These are phyloP conservation scores for Torrubiella hemipterigena DNA, from an alignment of 2,329 filamentous ascomycete genomes.

Conservation along the genomic window DNA sequence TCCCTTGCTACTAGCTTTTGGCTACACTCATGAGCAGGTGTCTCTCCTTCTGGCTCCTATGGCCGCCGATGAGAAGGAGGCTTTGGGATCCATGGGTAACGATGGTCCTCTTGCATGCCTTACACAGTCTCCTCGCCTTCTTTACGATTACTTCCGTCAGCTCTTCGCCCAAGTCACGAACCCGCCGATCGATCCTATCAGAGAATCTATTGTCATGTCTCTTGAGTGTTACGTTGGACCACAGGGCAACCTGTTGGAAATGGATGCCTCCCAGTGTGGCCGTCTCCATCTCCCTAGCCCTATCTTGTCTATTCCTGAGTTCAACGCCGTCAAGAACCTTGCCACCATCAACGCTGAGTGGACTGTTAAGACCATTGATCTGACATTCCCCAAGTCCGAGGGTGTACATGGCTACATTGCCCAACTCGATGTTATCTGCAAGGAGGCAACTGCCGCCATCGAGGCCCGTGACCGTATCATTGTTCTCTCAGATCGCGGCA, in stretches of 20 bases:
- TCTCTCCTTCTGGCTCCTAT: slow-evolving; percentile 85
- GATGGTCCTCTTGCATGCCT: slow-evolving; percentile 87
- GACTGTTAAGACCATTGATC: slow-evolving; percentile 82
- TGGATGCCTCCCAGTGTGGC: slow-evolving; percentile 81
- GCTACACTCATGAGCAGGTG: slow-evolving; percentile 92
- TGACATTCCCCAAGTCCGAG: slow-evolving; percentile 81
- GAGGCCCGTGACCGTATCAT: slow-evolving; percentile 75
- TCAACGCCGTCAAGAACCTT: slow-evolving; percentile 77
- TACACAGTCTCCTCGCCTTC: slow-evolving; percentile 74
- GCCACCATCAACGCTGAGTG: slow-evolving; percentile 60
- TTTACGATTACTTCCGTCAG: slow-evolving; percentile 96
- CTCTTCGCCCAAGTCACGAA: slow-evolving; percentile 97
- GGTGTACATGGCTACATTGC: slow-evolving; percentile 76
- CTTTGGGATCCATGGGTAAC: slow-evolving; percentile 94
- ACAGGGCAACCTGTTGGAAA: slow-evolving; percentile 88
- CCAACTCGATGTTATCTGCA: slow-evolving; percentile 79
- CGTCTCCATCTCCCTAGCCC: slow-evolving; percentile 79
- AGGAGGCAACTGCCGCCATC: slow-evolving; percentile 72
- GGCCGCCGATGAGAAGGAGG: slow-evolving; percentile 95
- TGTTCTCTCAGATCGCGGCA: slow-evolving; percentile 79
- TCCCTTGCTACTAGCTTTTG: slow-evolving; percentile 71
- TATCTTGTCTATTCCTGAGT: slow-evolving; percentile 78
- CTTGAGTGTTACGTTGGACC: slow-evolving; percentile 92
- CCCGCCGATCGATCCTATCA: slow-evolving; percentile 91
- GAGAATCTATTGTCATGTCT: slow-evolving; percentile 97